Evolutionary conservation across 306 rosid genomes (phyloP).

Genomic region (Sphenostylis stenocarpa): DNA sequence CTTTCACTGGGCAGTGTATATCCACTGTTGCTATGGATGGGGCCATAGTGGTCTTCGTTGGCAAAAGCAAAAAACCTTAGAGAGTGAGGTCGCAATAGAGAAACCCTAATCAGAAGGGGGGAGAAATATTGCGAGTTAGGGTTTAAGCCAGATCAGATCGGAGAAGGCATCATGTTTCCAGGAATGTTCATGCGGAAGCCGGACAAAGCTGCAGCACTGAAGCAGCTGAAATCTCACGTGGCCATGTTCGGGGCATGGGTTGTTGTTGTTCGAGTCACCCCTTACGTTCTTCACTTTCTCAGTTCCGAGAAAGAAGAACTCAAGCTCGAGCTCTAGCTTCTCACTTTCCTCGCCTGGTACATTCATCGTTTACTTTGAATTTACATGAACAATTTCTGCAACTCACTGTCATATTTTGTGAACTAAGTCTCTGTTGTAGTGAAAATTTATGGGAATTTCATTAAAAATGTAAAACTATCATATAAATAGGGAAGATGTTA

Average conservation of each 20-base stretch:
- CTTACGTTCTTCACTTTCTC: slow-evolving; percentile 75
- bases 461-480: background rate
- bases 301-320: slow-evolving; percentile 75
- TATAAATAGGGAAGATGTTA: background rate
- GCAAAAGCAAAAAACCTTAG: background rate
- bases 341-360: slow-evolving; percentile 30
- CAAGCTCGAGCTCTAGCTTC: slow-evolving; percentile 62
- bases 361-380: background rate
- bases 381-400: background rate
- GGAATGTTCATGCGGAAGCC: slow-evolving; percentile 98
- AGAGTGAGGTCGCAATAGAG: background rate
- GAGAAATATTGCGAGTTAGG: background rate
- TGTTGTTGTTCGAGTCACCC: slow-evolving; percentile 72
- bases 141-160: slow-evolving; percentile 22
- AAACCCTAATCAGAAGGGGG: slow-evolving; percentile 23
- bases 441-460: background rate
- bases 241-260: slow-evolving; percentile 91
- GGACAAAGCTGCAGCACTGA: slow-evolving; percentile 76
- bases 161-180: slow-evolving; percentile 64
- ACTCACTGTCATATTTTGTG: background rate
- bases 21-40: background rate
- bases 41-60: background rate
- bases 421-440: background rate
- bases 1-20: background rate
- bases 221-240: slow-evolving; percentile 80